Conservation (phyloP, 805 yeast species). For the Phaffomyces opuntiae region DNA sequence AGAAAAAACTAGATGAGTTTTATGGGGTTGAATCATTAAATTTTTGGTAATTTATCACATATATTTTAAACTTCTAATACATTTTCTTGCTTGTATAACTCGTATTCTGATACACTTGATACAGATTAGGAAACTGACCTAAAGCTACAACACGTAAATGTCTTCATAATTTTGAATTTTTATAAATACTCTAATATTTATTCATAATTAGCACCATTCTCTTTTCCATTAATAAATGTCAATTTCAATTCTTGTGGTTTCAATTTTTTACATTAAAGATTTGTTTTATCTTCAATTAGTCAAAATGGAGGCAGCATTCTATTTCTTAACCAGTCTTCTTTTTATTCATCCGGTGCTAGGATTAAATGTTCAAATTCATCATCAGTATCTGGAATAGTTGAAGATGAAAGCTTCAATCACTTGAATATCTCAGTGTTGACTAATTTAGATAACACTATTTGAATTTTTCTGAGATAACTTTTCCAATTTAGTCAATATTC, state of each 20-base stretch:
- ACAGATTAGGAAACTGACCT: too few relatives aligned
- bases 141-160: too few relatives aligned
- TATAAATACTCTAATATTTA: too few relatives aligned
- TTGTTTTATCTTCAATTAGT: constrained; percentile 5
- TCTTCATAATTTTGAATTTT: too few relatives aligned
- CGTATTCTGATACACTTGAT: too few relatives aligned
- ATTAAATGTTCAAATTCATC: constrained; percentile 12
- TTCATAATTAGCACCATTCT: constrained; percentile 4
- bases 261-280: constrained; percentile 7
- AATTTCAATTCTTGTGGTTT: constrained; percentile 1
- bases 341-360: constrained; percentile 18
- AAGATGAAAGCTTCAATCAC: constrained; percentile 6
- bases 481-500: constrained; percentile 5
- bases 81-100: too few relatives aligned
- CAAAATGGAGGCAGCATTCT: constrained; percentile 18
- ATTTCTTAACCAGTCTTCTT: constrained; percentile 17
- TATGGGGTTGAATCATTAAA: too few relatives aligned
- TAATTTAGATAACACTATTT: constrained; percentile 9
- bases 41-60: too few relatives aligned
- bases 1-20: neutral
- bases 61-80: neutral
- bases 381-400: constrained; percentile 4
- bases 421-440: constrained; percentile 13
- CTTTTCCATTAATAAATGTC: constrained; percentile 4
- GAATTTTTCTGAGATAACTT: neutral